Evolutionary conservation across 495 filamentous ascomycete genomes (phyloP), one percentile per base, ranked within the genome.

Genomic region (Penicillium taxi): DNA sequence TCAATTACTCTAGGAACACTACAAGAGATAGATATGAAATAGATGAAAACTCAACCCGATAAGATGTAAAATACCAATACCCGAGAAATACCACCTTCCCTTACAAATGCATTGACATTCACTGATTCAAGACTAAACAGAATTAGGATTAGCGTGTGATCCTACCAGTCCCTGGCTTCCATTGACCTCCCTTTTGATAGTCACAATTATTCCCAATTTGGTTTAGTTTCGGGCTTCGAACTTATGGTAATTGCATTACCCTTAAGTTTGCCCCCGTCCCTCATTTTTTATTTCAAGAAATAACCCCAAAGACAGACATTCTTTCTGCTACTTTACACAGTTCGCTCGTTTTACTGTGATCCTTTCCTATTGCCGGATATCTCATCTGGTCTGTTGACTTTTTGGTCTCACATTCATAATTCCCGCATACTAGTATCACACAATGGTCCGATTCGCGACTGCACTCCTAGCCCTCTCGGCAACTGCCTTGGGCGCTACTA

Each of bases 381-480:
- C 17, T 39, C 45, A 43, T 52, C 47, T 26, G 48, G 51, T 43
- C 35, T 42, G 35, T 33, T 40, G 30, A 9, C n/a, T 26, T 33
- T 15, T 23, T 31, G 24, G 41, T 42, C 42, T 38, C 33, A 29
- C 22, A 29, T 19, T 13, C 15, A 39, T 19, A 41, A 41, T 38
- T 23, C 37, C 26, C 42, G 32, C 20, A 24, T 45, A 52, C 38
- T 41, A 53, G 41, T 43, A 35, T 38, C 28, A 26, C 41, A 58
- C 34, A 19, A 66, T 63, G 58, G 51, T 65, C 44, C 57, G 55
- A 36, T 44, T 64, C 28, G 48, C 44, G 39, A 51, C 62, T 24
- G 34, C 61, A 9, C 47, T 50, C 23, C 37, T 66, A 18, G 34
- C 59, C 39, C 30, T 66, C 32, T 61, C 58, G 33, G 57, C 56